phyloP scores from a whole-genome alignment of 306 rosid species.

The Hippophae tibetana region DNA sequence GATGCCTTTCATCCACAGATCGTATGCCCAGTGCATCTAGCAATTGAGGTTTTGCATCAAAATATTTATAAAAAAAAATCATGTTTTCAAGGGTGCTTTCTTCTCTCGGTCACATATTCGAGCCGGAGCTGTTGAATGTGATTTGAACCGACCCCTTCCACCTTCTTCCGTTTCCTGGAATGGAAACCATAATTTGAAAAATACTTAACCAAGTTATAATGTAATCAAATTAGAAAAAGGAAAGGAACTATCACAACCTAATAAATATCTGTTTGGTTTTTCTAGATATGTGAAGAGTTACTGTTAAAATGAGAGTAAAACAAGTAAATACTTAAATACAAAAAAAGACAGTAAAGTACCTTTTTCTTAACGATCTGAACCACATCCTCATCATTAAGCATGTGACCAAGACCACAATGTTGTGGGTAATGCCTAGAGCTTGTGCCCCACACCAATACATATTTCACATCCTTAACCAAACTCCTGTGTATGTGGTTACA shows the following conservation, averaged over 20 bases:
- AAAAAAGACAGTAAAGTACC: constrained; percentile 27
- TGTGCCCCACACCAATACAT: constrained; percentile 93
- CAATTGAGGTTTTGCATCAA: constrained; percentile 16
- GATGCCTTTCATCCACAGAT: background rate
- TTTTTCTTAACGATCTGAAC: constrained; percentile 99
- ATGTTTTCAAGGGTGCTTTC: constrained; percentile 89
- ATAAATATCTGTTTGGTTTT: too few species aligned
- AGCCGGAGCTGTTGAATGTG: constrained; percentile 86
- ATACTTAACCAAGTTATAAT: background rate
- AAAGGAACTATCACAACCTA: too few species aligned
- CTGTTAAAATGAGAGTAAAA: too few species aligned
- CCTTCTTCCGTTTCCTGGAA: constrained; percentile 86
- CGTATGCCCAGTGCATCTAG: constrained; percentile 13
- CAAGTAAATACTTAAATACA: too few species aligned
- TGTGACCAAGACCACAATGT: constrained; percentile 78
- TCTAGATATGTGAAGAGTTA: too few species aligned
- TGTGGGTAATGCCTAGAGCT: constrained; percentile 97
- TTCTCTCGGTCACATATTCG: constrained; percentile 92
- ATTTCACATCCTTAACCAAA: constrained; percentile 92
- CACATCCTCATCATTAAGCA: constrained; percentile 81
- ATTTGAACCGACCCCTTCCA: constrained; percentile 96
- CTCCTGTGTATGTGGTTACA: constrained; percentile 97
- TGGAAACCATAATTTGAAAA: constrained; percentile 5
- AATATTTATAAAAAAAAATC: constrained; percentile 3
- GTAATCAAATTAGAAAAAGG: too few species aligned